Evolutionary conservation across 306 rosid species (phyloP).

Genomic region (Citrullus amarus): DNA sequence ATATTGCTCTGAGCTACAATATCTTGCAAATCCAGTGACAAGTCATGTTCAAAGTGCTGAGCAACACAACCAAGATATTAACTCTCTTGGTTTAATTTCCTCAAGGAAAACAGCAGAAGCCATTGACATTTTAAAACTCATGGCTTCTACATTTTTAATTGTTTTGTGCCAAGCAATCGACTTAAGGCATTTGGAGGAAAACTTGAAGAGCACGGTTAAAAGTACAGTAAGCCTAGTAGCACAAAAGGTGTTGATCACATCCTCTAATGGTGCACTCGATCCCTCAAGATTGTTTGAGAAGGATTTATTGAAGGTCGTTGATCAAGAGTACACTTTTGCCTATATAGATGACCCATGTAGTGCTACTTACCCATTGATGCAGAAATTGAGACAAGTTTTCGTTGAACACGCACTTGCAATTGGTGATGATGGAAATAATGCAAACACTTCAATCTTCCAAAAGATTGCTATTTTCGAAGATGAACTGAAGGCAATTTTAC

Average conservation of each 20-base stretch:
- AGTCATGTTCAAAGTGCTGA: conserved; percentile 84
- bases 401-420: conserved; percentile 59
- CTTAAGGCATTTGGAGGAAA: conserved; percentile 85
- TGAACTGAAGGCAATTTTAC: conserved; percentile 44
- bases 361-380: conserved; percentile 77
- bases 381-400: conserved; percentile 50
- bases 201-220: conserved; percentile 52
- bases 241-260: conserved; percentile 55
- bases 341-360: conserved; percentile 67
- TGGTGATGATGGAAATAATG: conserved; percentile 37
- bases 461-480: conserved; percentile 68
- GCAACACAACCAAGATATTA: conserved; percentile 85
- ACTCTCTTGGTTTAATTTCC: conserved; percentile 73
- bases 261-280: conserved; percentile 55
- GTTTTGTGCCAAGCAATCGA: conserved; percentile 85
- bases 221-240: conserved; percentile 56
- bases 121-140: conserved; percentile 61
- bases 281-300: conserved; percentile 74
- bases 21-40: conserved; percentile 71
- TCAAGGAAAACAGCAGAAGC: conserved; percentile 67
- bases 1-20: conserved; percentile 76
- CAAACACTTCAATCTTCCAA: conserved; percentile 50
- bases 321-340: conserved; percentile 49
- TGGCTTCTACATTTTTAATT: conserved; percentile 61
- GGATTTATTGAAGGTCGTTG: conserved; percentile 57